Conservation (phyloP, 2,329 filamentous ascomycete genomes). For the Cercospora janseana region DNA sequence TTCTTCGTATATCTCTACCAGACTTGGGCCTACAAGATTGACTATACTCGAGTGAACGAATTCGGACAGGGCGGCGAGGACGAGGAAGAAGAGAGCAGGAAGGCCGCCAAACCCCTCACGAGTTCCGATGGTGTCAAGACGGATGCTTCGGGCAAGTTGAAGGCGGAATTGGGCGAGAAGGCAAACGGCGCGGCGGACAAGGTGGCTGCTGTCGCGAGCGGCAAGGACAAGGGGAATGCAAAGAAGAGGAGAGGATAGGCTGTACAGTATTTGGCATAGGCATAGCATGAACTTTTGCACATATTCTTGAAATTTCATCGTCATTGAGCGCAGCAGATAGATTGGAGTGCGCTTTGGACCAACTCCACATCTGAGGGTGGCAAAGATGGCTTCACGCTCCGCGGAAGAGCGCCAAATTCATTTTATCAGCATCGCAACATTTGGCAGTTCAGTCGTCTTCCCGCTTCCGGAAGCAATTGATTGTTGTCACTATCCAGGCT, state of each 20-base stretch:
- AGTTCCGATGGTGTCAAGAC: constrained; percentile 30
- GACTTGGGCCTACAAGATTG: constrained; percentile 84
- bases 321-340: too few relatives aligned
- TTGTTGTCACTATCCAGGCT: too few relatives aligned
- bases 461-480: too few relatives aligned
- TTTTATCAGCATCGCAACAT: too few relatives aligned
- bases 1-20: constrained; percentile 99
- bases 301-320: too few relatives aligned
- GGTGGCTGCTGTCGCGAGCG: constrained; percentile 7
- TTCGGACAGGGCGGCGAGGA: constrained; percentile 98
- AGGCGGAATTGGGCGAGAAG: constrained; percentile 24
- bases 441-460: too few relatives aligned
- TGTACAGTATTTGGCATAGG: too few relatives aligned
- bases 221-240: constrained; percentile 11
- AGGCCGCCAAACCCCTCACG: constrained; percentile 44
- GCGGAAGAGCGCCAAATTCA: too few relatives aligned
- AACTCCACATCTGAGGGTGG: too few relatives aligned
- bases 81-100: constrained; percentile 56
- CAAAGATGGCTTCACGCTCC: too few relatives aligned
- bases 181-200: constrained; percentile 8
- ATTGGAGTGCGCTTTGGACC: too few relatives aligned
- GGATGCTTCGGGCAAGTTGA: constrained; percentile 20
- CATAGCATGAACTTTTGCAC: too few relatives aligned
- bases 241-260: constrained; percentile 7
- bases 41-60: constrained; percentile 91